Evolutionary conservation across 768 basidiomycete genomes (phyloP).

Genomic region (Pholiota molesta): DNA sequence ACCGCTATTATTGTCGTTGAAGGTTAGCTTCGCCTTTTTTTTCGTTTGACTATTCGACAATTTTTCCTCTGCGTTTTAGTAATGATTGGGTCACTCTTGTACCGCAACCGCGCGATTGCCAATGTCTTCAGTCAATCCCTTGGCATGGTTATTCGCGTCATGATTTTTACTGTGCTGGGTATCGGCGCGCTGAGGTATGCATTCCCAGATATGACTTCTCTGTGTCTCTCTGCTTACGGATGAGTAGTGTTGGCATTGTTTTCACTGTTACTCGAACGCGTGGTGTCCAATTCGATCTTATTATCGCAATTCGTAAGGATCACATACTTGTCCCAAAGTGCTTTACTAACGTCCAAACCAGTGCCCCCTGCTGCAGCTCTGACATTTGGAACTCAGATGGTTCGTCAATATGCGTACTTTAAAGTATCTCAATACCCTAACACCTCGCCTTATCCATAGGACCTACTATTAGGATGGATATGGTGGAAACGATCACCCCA

Average conservation of each 20-base stretch:
- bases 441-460: slow-evolving; percentile 9
- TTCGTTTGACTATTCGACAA: background rate
- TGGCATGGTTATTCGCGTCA: slow-evolving; percentile 31
- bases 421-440: background rate
- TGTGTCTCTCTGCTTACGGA: background rate
- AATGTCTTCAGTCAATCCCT: slow-evolving; percentile 28
- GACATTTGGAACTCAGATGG: slow-evolving; percentile 33
- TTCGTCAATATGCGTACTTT: slow-evolving; percentile 10
- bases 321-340: background rate
- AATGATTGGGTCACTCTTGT: slow-evolving; percentile 26
- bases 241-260: slow-evolving; percentile 28
- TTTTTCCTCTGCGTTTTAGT: slow-evolving; percentile 17
- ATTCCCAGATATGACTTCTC: slow-evolving; percentile 12
- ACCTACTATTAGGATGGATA: slow-evolving; percentile 21
- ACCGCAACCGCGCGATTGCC: slow-evolving; percentile 26
- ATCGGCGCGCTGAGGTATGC: slow-evolving; percentile 19
- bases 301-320: slow-evolving; percentile 29
- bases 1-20: slow-evolving; percentile 27
- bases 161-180: slow-evolving; percentile 29
- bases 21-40: slow-evolving; percentile 19
- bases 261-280: slow-evolving; percentile 25
- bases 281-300: slow-evolving; percentile 32
- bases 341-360: slow-evolving; percentile 9
- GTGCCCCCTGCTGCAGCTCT: slow-evolving; percentile 30
- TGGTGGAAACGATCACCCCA: slow-evolving; percentile 10